Evolutionary conservation across 164 flowering plant genomes (phyloP).

Genomic region (Santalum album): DNA sequence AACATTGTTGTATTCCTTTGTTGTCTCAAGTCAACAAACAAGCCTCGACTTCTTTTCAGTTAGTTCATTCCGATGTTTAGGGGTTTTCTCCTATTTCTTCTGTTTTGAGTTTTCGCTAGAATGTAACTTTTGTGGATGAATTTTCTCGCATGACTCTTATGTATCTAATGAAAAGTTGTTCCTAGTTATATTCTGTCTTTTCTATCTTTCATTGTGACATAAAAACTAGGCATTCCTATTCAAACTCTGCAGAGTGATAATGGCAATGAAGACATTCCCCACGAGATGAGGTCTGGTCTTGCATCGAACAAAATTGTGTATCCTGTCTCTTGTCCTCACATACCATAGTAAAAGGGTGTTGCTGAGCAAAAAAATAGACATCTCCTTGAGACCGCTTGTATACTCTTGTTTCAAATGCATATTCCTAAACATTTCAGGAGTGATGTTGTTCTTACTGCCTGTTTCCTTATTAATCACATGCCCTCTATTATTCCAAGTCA

Average conservation of each 20-base stretch:
- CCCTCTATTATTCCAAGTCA: slow-evolving; percentile 3
- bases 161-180: too few relatives aligned
- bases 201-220: too few relatives aligned
- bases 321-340: neutral
- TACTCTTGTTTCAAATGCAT: neutral
- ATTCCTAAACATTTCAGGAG: slow-evolving; percentile 10
- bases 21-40: too few relatives aligned
- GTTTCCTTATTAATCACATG: slow-evolving; percentile 13
- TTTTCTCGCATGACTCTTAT: too few relatives aligned
- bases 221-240: too few relatives aligned
- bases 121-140: too few relatives aligned
- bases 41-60: too few relatives aligned
- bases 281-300: neutral
- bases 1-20: too few relatives aligned
- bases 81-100: too few relatives aligned
- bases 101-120: too few relatives aligned
- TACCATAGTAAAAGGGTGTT: slow-evolving; percentile 6
- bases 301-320: neutral
- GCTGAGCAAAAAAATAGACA: neutral
- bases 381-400: neutral
- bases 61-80: too few relatives aligned
- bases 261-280: slow-evolving; percentile 1
- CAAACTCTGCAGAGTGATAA: neutral
- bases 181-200: too few relatives aligned
- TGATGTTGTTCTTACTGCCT: slow-evolving; percentile 8